Conservation (phyloP, 257 asterid genomes). For the Lycium barbarum region DNA sequence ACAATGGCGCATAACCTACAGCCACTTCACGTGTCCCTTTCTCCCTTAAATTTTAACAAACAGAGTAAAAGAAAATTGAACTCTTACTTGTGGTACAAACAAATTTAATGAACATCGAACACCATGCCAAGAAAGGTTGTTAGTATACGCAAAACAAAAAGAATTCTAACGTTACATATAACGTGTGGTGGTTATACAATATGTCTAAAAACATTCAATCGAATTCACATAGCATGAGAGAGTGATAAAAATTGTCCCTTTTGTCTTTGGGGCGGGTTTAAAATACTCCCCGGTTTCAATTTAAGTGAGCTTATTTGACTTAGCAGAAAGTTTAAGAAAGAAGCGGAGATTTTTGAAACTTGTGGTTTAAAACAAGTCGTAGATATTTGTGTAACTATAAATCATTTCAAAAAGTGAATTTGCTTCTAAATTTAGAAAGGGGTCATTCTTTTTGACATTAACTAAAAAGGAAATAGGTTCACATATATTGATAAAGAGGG, state of each 20-base stretch:
- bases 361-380: too few relatives aligned
- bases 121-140: slow-evolving; percentile 18
- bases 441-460: too few relatives aligned
- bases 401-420: too few relatives aligned
- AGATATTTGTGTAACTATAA: too few relatives aligned
- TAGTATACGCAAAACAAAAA: too few relatives aligned
- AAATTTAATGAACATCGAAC: background rate
- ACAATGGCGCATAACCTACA: background rate
- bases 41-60: background rate
- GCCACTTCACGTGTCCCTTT: background rate
- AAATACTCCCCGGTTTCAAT: background rate
- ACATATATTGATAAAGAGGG: too few relatives aligned
- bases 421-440: too few relatives aligned
- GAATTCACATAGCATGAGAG: background rate
- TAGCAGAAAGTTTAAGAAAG: too few relatives aligned
- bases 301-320: too few relatives aligned
- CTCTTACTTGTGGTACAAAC: background rate
- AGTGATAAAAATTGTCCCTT: background rate
- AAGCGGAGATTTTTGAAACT: too few relatives aligned
- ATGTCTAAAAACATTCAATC: background rate
- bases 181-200: background rate
- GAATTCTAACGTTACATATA: background rate
- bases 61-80: background rate
- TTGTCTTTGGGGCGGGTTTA: background rate
- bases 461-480: too few relatives aligned